Conservation (phyloP, 352 stramenopile genomes). For the Aphanomyces stellatus region DNA sequence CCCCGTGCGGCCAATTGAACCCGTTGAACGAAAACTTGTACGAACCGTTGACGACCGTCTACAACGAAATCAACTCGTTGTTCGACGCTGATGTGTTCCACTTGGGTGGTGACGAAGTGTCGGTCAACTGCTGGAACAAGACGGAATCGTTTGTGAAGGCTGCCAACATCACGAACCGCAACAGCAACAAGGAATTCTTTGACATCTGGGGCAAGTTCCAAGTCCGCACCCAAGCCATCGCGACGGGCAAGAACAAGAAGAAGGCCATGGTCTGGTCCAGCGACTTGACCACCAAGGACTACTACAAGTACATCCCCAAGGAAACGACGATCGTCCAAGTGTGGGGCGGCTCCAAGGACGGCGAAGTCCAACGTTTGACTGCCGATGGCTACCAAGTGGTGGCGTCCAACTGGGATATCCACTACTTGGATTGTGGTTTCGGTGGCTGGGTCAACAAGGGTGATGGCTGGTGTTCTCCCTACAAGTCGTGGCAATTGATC, state of each 20-base stretch:
- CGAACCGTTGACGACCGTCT: constrained; percentile 10
- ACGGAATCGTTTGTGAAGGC: neutral
- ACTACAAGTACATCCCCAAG: constrained; percentile 4
- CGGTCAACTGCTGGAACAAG: constrained; percentile 19
- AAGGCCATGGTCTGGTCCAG: constrained; percentile 7
- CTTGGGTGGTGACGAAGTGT: constrained; percentile 23
- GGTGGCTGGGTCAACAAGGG: constrained; percentile 4
- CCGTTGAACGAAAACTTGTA: constrained; percentile 22
- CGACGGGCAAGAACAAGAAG: neutral
- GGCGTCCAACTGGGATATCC: neutral
- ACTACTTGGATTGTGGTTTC: constrained; percentile 17
- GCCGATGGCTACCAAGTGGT: constrained; percentile 10
- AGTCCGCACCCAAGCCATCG: neutral
- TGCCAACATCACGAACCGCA: neutral
- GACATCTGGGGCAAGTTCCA: constrained; percentile 10
- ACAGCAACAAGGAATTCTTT: neutral
- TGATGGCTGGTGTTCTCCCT: neutral
- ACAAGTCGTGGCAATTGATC: neutral
- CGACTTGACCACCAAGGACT: constrained; percentile 1
- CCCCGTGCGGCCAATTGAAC: constrained; percentile 20
- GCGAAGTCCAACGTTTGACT: neutral
- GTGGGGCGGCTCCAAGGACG: neutral
- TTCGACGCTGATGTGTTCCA: constrained; percentile 20
- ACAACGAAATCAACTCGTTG: constrained; percentile 15
- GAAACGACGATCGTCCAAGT: constrained; percentile 7